Evolutionary conservation across 306 rosid genomes (phyloP).

Genomic region (Fragaria nilgerrensis): DNA sequence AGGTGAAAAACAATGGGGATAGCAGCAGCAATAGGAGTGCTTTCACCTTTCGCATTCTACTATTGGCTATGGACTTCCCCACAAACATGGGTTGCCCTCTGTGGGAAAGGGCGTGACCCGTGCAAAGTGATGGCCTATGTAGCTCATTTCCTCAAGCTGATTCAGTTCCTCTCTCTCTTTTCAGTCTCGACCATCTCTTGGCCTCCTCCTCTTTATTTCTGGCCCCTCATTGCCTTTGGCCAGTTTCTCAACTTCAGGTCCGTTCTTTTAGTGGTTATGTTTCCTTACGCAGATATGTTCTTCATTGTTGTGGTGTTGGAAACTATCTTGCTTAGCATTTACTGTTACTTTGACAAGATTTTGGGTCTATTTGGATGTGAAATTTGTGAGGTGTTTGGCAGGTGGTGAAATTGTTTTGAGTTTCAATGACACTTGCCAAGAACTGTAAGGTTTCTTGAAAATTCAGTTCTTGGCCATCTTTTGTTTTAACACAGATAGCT

Average conservation of each 20-base stretch:
- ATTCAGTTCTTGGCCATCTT: background rate
- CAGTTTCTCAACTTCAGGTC: constrained; percentile 85
- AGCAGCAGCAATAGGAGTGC: constrained; percentile 44
- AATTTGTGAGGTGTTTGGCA: background rate
- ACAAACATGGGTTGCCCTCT: constrained; percentile 69
- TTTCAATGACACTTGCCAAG: background rate
- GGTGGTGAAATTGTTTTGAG: background rate
- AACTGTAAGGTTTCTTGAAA: background rate
- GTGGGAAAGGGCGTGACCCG: constrained; percentile 74
- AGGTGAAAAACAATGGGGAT: constrained; percentile 42
- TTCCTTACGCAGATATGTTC: background rate
- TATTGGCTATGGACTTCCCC: constrained; percentile 66
- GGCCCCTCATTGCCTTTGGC: constrained; percentile 80
- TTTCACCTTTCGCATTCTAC: constrained; percentile 77
- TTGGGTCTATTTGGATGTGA: background rate
- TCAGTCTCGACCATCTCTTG: constrained; percentile 61
- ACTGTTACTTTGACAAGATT: background rate
- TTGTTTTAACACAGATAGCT: background rate
- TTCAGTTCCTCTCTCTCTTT: constrained; percentile 68
- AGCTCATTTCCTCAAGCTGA: constrained; percentile 57
- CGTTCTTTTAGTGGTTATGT: background rate
- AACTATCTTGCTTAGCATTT: background rate
- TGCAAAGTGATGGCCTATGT: constrained; percentile 63
- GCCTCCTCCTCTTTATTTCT: constrained; percentile 83
- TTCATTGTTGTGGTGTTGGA: background rate